Evolutionary conservation across 176 grass and related monocot genomes (phyloP), one percentile per base, ranked within the genome.

Genomic region (Lolium rigidum): DNA sequence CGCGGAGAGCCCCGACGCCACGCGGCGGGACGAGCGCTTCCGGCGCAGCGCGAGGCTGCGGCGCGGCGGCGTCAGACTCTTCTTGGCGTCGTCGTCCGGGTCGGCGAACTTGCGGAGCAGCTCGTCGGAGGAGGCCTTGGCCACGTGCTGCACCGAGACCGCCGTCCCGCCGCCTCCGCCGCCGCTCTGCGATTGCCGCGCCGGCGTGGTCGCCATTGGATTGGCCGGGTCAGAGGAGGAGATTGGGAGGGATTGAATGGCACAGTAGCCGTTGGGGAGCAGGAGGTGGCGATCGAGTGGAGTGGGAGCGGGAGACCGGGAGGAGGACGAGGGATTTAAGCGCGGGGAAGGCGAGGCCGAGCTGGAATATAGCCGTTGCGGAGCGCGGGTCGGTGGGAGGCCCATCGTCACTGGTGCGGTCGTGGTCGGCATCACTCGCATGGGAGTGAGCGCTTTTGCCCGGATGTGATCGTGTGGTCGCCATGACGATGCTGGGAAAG

Each of bases 61-160:
- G 46, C 76, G 83, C 5, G 89, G 75, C 2, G 86, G 89, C 8
- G 76, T 37, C 1, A 7, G n/a, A 0, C 1, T 31, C 20, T 56
- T 46, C 57, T 70, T 52, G 4, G 76, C 71, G 28, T 60, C 58
- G 39, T 84, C 84, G 44, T 98, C 93, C 22, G 93, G 93, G 82
- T 98, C 95, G 11, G 95, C 90, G 62, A 98, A 98, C 90, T 98
- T 98, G 86, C 93, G 91, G 44, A 98, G 93, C 73, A 98, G 91
- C 95, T 98, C 81, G 82, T 98, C 95, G 21, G 95, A 98, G 10
- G 95, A 98, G 28, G 93, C 88, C 86, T 88, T 94, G 25, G 87
- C 87, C 21, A 98, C 91, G 78, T 85, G 89, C 91, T 98, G 95
- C 75, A 98, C 91, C 6, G 87, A 80, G 84, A 83, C 89, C 57